These are phyloP conservation scores for Fomitopsis palustris DNA, from an alignment of 1,284 basidiomycete species.

Conservation along the genomic window DNA sequence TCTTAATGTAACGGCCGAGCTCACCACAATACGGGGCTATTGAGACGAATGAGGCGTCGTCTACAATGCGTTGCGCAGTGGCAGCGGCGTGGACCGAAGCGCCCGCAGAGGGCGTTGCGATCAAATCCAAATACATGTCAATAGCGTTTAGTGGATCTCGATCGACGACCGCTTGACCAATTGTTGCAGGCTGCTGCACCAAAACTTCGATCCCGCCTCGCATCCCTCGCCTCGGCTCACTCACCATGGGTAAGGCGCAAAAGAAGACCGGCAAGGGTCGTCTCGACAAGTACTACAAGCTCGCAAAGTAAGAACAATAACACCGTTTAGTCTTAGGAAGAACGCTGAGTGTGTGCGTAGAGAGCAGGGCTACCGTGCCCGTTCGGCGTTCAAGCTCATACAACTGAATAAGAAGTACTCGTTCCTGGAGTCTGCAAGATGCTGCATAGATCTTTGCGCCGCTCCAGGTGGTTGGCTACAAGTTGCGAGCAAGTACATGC, in stretches of 20 bases:
- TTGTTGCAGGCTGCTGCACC: not conserved
- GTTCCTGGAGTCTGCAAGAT: slow-evolving; percentile 88
- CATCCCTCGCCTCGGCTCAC: not conserved
- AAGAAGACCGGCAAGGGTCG: slow-evolving; percentile 95
- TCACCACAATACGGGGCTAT: not conserved
- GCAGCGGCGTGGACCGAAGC: not conserved
- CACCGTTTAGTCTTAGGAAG: not conserved
- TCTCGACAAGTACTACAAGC: slow-evolving; percentile 94
- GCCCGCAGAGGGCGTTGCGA: not conserved
- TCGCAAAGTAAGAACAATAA: slow-evolving; percentile 68
- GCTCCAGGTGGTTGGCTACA: slow-evolving; percentile 99
- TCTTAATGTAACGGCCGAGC: not conserved
- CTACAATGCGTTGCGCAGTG: not conserved
- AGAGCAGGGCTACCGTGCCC: slow-evolving; percentile 98
- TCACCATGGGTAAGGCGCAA: slow-evolving; percentile 70
- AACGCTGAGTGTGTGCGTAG: slow-evolving; percentile 33
- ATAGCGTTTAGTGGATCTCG: not conserved
- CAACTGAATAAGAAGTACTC: slow-evolving; percentile 99
- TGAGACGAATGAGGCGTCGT: not conserved
- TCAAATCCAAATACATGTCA: not conserved
- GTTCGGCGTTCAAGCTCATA: slow-evolving; percentile 99
- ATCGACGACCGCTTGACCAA: not conserved
- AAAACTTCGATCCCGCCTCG: slow-evolving; percentile 6
- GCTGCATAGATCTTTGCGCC: slow-evolving; percentile 97
- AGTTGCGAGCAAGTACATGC: slow-evolving; percentile 99